Conservation (phyloP, 805 yeast species). For the Komagataella phaffii region DNA sequence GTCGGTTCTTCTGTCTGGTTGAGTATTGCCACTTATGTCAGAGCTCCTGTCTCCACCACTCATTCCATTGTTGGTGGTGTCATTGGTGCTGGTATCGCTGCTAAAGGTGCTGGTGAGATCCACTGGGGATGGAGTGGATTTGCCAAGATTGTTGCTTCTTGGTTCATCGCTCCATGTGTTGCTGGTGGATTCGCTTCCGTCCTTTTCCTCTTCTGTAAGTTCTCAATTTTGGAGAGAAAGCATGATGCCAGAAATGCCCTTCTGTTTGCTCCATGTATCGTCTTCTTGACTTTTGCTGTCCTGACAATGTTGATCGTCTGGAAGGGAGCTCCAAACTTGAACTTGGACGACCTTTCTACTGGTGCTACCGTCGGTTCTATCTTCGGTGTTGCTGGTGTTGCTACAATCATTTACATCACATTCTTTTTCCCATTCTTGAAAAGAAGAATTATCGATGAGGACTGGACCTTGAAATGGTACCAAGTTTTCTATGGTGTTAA, state of each 20-base stretch:
- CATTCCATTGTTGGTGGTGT: constrained; percentile 70
- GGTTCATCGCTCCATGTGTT: constrained; percentile 66
- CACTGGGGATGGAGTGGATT: constrained; percentile 73
- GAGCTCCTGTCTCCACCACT: constrained; percentile 75
- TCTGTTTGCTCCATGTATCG: constrained; percentile 43
- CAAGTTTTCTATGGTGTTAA: constrained; percentile 45
- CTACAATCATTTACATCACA: constrained; percentile 32
- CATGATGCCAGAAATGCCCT: constrained; percentile 42
- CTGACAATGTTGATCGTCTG: constrained; percentile 68
- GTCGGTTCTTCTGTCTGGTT: constrained; percentile 67
- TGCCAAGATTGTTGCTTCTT: constrained; percentile 60
- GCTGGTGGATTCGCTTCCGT: constrained; percentile 53
- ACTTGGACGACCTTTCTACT: constrained; percentile 36
- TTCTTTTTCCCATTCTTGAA: constrained; percentile 49
- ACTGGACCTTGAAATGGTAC: constrained; percentile 52
- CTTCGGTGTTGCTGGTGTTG: constrained; percentile 52
- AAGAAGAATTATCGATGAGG: constrained; percentile 46
- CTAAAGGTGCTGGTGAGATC: constrained; percentile 46
- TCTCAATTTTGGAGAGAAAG: constrained; percentile 44
- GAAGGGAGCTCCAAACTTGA: constrained; percentile 67
- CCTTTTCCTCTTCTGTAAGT: constrained; percentile 47
- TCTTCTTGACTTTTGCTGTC: constrained; percentile 44
- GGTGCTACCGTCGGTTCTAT: constrained; percentile 45
- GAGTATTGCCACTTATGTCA: constrained; percentile 48
- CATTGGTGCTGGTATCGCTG: constrained; percentile 65